Conservation (phyloP, 306 rosid genomes). For the Ceratonia siliqua region DNA sequence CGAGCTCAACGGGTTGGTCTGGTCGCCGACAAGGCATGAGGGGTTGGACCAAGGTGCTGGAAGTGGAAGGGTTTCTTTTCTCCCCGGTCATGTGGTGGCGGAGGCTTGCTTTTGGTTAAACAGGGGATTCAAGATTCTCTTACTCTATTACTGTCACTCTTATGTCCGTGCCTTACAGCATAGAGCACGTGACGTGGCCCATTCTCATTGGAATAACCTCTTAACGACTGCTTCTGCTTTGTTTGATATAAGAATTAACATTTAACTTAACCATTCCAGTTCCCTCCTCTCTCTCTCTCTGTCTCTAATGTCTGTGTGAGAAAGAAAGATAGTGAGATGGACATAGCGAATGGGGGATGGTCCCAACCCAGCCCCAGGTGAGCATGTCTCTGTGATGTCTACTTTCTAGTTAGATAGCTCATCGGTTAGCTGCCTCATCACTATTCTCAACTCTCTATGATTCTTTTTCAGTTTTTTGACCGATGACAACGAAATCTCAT, state of each 20-base stretch:
- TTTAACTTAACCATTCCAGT: background rate
- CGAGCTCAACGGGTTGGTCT: conserved; percentile 34
- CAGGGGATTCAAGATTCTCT: conserved; percentile 13
- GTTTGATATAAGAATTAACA: background rate
- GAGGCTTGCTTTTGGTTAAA: conserved; percentile 33
- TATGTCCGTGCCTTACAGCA: conserved; percentile 48
- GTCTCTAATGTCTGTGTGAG: background rate
- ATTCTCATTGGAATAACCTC: conserved; percentile 22
- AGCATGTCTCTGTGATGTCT: background rate
- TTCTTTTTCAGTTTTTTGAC: background rate
- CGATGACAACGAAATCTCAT: conserved; percentile 18
- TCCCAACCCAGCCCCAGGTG: conserved; percentile 9
- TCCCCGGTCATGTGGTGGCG: background rate
- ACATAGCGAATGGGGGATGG: background rate
- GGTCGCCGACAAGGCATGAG: conserved; percentile 38
- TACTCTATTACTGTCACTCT: conserved; percentile 30
- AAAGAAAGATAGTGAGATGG: conserved; percentile 25
- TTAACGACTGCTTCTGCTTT: background rate
- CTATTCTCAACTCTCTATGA: conserved; percentile 10
- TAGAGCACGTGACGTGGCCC: conserved; percentile 42
- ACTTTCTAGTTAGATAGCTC: conserved; percentile 11
- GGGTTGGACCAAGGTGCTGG: conserved; percentile 24
- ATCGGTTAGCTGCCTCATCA: conserved; percentile 18
- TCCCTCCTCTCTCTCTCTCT: background rate
- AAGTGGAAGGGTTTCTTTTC: conserved; percentile 24